Evolutionary conservation across 2,329 filamentous ascomycete genomes (phyloP).

Genomic region (Alternaria brassicicola): DNA sequence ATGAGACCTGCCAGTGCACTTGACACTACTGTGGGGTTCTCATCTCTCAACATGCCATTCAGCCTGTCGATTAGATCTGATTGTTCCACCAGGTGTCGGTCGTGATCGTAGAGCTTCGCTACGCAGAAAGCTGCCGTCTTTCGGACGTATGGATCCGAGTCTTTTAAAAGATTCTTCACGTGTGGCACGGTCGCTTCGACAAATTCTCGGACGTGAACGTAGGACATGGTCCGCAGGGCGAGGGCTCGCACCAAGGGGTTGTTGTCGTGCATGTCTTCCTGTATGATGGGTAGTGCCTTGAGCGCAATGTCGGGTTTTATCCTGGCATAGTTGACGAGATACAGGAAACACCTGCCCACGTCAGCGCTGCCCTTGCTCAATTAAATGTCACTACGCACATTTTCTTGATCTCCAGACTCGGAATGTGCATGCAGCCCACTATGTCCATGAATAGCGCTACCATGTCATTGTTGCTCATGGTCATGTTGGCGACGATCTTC

Average conservation of each 20-base stretch:
- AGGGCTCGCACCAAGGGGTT: slow-evolving; percentile 93
- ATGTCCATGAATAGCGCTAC: slow-evolving; percentile 95
- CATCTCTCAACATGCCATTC: slow-evolving; percentile 87
- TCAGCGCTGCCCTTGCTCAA: slow-evolving; percentile 36
- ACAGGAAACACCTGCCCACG: slow-evolving; percentile 84
- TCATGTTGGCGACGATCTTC: slow-evolving; percentile 99
- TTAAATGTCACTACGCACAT: slow-evolving; percentile 67
- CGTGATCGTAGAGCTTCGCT: slow-evolving; percentile 97
- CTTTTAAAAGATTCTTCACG: slow-evolving; percentile 80
- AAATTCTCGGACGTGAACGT: slow-evolving; percentile 95
- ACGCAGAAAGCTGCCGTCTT: slow-evolving; percentile 97
- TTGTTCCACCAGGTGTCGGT: slow-evolving; percentile 83
- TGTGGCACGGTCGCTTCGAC: slow-evolving; percentile 88
- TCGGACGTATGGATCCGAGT: slow-evolving; percentile 92
- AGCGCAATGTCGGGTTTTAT: slow-evolving; percentile 93
- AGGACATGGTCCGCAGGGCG: slow-evolving; percentile 92
- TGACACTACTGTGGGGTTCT: slow-evolving; percentile 96
- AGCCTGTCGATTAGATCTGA: slow-evolving; percentile 92
- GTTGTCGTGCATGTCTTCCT: slow-evolving; percentile 90
- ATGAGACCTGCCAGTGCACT: slow-evolving; percentile 89
- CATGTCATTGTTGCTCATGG: slow-evolving; percentile 99
- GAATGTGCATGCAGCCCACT: slow-evolving; percentile 92
- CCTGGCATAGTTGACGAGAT: slow-evolving; percentile 94
- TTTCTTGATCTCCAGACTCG: slow-evolving; percentile 97
- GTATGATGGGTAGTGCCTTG: slow-evolving; percentile 86